Percentiles rank a stretch among this genome's conserved stretches.
phyloP scores from a whole-genome alignment of 2,329 filamentous ascomycete genomes.

The Beauveria caledonica region DNA sequence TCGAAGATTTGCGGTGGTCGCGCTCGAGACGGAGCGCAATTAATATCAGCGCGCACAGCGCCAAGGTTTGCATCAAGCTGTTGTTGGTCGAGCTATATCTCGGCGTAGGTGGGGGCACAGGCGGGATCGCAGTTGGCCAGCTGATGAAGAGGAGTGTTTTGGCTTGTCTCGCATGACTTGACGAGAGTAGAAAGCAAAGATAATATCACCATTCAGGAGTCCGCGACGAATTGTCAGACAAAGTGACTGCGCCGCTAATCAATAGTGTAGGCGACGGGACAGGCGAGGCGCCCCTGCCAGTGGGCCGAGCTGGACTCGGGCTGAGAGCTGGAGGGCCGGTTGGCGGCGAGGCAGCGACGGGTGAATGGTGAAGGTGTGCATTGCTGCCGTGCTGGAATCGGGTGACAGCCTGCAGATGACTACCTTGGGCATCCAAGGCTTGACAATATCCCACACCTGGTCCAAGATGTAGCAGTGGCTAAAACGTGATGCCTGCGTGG shows the following conservation, averaged over 20 bases:
- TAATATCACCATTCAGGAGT: conserved; percentile 1
- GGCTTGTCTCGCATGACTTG: background rate
- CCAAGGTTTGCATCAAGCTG: background rate
- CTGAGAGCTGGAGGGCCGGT: conserved; percentile 9
- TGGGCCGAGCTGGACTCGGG: conserved; percentile 4
- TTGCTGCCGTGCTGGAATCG: background rate
- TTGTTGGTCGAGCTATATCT: background rate
- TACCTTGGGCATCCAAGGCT: background rate
- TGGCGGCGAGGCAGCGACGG: conserved; percentile 1
- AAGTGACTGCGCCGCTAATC: conserved; percentile 1
- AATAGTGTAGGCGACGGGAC: conserved; percentile 3
- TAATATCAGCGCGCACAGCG: conserved; percentile 9
- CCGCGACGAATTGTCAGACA: background rate
- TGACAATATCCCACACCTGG: background rate
- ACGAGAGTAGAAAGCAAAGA: background rate
- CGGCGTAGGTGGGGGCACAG: background rate
- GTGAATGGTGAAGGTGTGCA: background rate
- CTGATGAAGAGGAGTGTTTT: background rate
- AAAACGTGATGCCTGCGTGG: conserved; percentile 5
- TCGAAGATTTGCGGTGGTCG: background rate
- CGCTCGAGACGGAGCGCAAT: background rate
- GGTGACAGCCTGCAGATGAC: background rate
- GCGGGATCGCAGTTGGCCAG: background rate
- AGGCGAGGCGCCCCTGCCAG: conserved; percentile 5
- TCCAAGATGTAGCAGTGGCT: background rate